Base-by-base conservation (phyloP, 306 rosid genomes). In the Quercus rubra region DNA sequence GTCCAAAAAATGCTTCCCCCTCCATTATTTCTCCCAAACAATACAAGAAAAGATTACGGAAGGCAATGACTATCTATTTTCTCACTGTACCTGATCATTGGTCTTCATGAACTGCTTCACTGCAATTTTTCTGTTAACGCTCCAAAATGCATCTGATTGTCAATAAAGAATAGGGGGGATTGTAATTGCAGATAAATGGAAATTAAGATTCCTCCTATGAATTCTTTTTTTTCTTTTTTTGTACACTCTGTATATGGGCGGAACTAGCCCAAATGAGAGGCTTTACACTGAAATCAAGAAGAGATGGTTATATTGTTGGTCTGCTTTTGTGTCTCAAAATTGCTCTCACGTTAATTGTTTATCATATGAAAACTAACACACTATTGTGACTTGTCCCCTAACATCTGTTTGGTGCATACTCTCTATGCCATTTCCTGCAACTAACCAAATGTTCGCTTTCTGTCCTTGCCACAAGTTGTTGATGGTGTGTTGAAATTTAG, bases 31-130 rank as follows among this genome's bases (percentile, higher is more conserved):
- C 99, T 62, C 98, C 99, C 0, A 90, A 74, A 58, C 97, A 93
- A 79, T 93, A 96, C 94, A 93, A 96, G 89, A 93, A 93, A 84
- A 89, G 99, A 54, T 96, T 93, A 85, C 76, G 99, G 27, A 96
- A 96, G 89, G 99, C 99, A 0, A 96, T 93, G 99, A 96, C 96
- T 69, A 78, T 97, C 2, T 96, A 96, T 77, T 93, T 96, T 82
- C 96, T 91, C 84, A 91, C 98, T 25, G 85, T 96, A 71, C 97
- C 99, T 74, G 97, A 93, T 80, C 92, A 90, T 25, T 96, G 94
- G 96, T 83, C 90, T 20, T 87, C 91, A 28, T 89, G 83, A 87
- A 70, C 30, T 58, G 33, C 76, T 61, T 62, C 14, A n/a, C 69
- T 49, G 58, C 70, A 84, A 84, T 82, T 87, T 89, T 86, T 86